These are phyloP conservation scores for Xylaria sp. DNA, from an alignment of 2,329 filamentous ascomycete species.

Conservation along the genomic window DNA sequence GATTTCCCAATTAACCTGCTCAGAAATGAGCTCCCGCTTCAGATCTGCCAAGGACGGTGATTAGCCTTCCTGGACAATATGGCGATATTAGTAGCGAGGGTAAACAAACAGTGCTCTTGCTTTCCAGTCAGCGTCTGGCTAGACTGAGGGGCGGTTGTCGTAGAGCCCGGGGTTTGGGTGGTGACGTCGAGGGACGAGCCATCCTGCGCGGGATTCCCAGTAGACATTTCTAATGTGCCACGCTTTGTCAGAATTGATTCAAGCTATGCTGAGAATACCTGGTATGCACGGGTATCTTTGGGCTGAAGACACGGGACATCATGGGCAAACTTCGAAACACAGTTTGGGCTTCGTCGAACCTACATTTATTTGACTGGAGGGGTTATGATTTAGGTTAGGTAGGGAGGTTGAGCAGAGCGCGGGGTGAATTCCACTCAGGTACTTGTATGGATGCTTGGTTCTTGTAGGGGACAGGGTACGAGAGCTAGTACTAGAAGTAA, in stretches of 20 bases:
- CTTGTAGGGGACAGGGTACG: not conserved
- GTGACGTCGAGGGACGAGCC: constrained; percentile 40
- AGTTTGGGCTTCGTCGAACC: constrained; percentile 15
- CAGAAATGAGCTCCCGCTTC: constrained; percentile 91
- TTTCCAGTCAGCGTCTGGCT: constrained; percentile 81
- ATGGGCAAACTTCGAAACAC: not conserved
- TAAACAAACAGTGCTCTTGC: constrained; percentile 89
- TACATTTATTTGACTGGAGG: constrained; percentile 19
- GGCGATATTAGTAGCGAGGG: not conserved
- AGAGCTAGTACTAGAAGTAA: not conserved
- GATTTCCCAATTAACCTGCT: constrained; percentile 92
- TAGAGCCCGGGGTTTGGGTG: constrained; percentile 17
- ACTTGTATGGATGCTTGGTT: not conserved
- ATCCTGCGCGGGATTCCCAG: constrained; percentile 41
- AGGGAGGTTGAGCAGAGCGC: constrained; percentile 14
- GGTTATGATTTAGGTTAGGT: not conserved
- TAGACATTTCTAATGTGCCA: constrained; percentile 41
- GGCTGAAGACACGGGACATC: not conserved
- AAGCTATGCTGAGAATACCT: not conserved
- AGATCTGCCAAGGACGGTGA: constrained; percentile 70
- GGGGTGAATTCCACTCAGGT: constrained; percentile 24
- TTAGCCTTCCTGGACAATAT: constrained; percentile 37
- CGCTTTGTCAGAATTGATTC: constrained; percentile 18
- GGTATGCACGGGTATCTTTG: not conserved
- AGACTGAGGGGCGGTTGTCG: constrained; percentile 46